Percentiles rank a stretch among this genome's conserved stretches.
phyloP scores from a whole-genome alignment of 495 filamentous ascomycete species.

The Pyronema omphalodes region DNA sequence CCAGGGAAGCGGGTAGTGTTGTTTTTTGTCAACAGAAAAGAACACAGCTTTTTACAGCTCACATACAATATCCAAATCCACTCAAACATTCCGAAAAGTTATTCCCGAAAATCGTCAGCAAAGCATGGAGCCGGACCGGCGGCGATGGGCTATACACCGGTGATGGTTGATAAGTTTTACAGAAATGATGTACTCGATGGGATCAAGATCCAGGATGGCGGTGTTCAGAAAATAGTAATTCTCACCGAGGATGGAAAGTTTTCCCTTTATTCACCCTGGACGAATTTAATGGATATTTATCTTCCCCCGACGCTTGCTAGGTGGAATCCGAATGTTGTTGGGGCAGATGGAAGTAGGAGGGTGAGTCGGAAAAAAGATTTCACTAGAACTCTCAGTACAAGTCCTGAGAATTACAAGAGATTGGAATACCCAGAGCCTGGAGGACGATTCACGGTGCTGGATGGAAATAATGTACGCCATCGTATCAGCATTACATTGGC shows the following conservation, averaged over 20 bases:
- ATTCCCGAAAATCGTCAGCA: conserved; percentile 14
- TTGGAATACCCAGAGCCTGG: conserved; percentile 20
- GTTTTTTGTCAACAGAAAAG: conserved; percentile 48
- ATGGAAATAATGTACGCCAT: conserved; percentile 22
- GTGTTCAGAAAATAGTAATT: conserved; percentile 47
- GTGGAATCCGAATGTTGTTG: conserved; percentile 24
- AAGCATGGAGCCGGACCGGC: conserved; percentile 13
- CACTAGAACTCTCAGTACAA: conserved; percentile 20
- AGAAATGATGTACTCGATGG: conserved; percentile 53
- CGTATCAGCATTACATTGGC: conserved; percentile 20
- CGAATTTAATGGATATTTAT: conserved; percentile 37
- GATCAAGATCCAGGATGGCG: conserved; percentile 52
- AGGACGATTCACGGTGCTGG: conserved; percentile 22
- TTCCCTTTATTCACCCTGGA: conserved; percentile 61
- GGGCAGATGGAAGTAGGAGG: conserved; percentile 22
- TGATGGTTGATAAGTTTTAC: conserved; percentile 17
- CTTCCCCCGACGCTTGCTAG: conserved; percentile 28
- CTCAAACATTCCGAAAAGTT: conserved; percentile 15
- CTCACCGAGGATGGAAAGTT: conserved; percentile 48
- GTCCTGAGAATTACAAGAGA: conserved; percentile 17
- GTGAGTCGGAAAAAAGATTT: conserved; percentile 23
- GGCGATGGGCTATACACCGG: conserved; percentile 20
- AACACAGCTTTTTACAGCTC: conserved; percentile 47
- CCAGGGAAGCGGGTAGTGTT: conserved; percentile 36
- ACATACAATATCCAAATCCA: conserved; percentile 36